Evolutionary conservation across 2,329 filamentous ascomycete species (phyloP).

Genomic region (Verticillium klebahnii): DNA sequence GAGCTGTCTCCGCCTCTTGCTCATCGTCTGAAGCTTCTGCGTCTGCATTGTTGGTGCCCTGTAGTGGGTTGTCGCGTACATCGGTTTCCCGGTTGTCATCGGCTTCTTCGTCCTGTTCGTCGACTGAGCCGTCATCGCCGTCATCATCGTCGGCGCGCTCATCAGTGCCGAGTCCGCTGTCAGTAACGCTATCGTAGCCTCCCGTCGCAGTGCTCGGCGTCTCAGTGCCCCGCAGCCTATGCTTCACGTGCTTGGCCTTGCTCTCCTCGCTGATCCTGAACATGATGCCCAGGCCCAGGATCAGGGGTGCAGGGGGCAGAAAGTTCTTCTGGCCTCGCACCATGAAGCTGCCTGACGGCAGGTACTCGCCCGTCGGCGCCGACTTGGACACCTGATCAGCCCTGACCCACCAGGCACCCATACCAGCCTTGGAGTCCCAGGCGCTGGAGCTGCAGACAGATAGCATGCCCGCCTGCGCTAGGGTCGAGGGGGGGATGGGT

Average conservation of each 20-base stretch:
- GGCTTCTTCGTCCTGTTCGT: slow-evolving; percentile 23
- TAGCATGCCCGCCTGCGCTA: slow-evolving; percentile 84
- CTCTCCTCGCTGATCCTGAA: slow-evolving; percentile 89
- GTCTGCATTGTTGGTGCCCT: slow-evolving; percentile 20
- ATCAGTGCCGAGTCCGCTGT: not conserved
- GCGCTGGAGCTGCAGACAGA: slow-evolving; percentile 81
- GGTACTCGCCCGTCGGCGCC: slow-evolving; percentile 71
- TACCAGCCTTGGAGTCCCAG: slow-evolving; percentile 94
- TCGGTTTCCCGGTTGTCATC: slow-evolving; percentile 14
- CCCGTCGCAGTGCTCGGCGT: not conserved
- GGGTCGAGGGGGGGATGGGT: slow-evolving; percentile 84
- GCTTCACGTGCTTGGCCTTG: slow-evolving; percentile 73
- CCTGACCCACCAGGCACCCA: slow-evolving; percentile 95
- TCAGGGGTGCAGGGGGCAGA: slow-evolving; percentile 77
- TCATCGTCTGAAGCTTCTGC: slow-evolving; percentile 17
- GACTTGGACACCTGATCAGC: slow-evolving; percentile 88
- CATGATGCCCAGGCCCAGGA: slow-evolving; percentile 82
- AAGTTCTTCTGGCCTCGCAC: slow-evolving; percentile 87
- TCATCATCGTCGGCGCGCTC: slow-evolving; percentile 17
- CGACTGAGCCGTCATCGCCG: slow-evolving; percentile 23
- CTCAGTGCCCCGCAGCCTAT: slow-evolving; percentile 41
- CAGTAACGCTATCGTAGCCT: slow-evolving; percentile 10
- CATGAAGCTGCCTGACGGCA: slow-evolving; percentile 74
- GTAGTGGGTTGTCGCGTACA: slow-evolving; percentile 32
- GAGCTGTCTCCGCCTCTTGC: slow-evolving; percentile 2